Conservation (phyloP, 192 early-diverging fungal species). For the Chytriomyces hyalinus region DNA sequence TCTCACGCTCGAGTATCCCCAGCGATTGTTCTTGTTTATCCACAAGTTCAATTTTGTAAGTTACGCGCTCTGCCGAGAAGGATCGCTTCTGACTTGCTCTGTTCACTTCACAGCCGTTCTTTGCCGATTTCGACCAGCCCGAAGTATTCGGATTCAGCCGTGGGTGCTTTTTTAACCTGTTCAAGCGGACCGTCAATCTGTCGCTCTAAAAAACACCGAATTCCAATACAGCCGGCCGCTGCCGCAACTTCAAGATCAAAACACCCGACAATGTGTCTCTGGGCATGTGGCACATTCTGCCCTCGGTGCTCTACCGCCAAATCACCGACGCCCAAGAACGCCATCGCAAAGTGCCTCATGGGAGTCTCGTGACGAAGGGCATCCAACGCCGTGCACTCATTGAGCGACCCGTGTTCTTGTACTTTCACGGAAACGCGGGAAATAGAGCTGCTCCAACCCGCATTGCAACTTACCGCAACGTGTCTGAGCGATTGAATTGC, state of each 20-base stretch:
- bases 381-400: conserved; percentile 34
- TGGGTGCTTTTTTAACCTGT: background rate
- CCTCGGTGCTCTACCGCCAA: conserved; percentile 25
- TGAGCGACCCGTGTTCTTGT: conserved; percentile 50
- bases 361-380: conserved; percentile 4
- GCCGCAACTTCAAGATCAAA: conserved; percentile 38
- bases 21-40: conserved; percentile 24
- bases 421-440: conserved; percentile 63
- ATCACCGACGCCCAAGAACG: conserved; percentile 11
- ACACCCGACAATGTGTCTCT: conserved; percentile 47
- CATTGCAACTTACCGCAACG: conserved; percentile 28
- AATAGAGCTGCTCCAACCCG: conserved; percentile 45
- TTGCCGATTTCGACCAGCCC: conserved; percentile 26
- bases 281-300: conserved; percentile 57
- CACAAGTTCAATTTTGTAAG: conserved; percentile 31
- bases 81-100: background rate
- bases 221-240: conserved; percentile 7
- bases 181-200: background rate
- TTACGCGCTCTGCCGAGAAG: background rate
- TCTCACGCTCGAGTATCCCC: conserved; percentile 18
- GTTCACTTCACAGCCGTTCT: conserved; percentile 22
- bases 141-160: conserved; percentile 37
- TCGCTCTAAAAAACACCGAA: background rate
- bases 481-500: conserved; percentile 23
- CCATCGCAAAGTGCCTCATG: background rate